Base-by-base conservation (phyloP, 257 asterid genomes). In the Solanum arcanum region DNA sequence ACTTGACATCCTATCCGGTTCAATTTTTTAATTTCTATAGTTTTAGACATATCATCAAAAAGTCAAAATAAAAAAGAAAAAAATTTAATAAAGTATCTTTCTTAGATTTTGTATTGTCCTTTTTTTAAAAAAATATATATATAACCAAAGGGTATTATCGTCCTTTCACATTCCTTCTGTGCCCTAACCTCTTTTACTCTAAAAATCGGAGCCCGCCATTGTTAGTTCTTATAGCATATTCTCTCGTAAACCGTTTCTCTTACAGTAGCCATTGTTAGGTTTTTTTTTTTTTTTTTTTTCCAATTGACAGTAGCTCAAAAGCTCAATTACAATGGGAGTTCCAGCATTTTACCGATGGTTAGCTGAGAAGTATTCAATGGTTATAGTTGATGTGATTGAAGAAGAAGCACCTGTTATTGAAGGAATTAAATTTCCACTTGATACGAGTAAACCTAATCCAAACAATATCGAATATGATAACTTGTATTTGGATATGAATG, bases 281-380 rank as follows among this genome's bases (percentile, higher is more conserved):
- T 37, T 37, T 5, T 37, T 1, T 35, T 33, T 35, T 37, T 37
- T 0, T 56, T 20, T 33, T 35, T 37, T 37, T 0, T 56, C 8
- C 66, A 4, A 68, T 68, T 68, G 74, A 68, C 21, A 66, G 37
- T 6, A 27, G 20, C 46, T 76, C 27, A 21, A 23, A 2, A 41
- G 60, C 21, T n/a, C 31, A 25, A n/a, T 42, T 41, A 49, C 69
- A 60, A 93, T 93, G 95, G 95, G 94, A 0, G 91, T 91, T 15
- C 93, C 92, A 8, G 90, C 94, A 9, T 91, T 93, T 84, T 93
- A 90, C 87, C 49, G 93, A 16, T 93, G 95, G 95, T 70, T 93
- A 56, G 92, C 88, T 0, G 60, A 86, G 16, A 93, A 90, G 23
- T 93, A 91, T 60, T 91, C 95, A 0, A 89, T 89, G 59, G 88